These are phyloP conservation scores for Solanum arcanum DNA, from an alignment of 257 asterid genomes.

Conservation along the genomic window DNA sequence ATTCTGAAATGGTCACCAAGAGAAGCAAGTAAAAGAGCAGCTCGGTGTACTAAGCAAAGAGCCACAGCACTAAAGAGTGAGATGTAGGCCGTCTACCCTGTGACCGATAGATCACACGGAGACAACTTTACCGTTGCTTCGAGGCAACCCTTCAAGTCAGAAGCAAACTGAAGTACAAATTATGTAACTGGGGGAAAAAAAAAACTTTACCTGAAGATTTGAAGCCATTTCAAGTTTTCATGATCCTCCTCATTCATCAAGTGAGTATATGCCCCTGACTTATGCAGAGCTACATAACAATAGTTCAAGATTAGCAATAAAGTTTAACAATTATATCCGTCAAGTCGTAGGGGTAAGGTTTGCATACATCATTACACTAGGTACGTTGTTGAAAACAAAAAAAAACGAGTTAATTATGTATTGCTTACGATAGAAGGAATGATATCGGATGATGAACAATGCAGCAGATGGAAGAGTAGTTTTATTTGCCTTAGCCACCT, in stretches of 20 bases:
- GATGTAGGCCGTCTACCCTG: not conserved
- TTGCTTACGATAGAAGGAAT: conserved; percentile 29
- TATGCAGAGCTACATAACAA: conserved; percentile 23
- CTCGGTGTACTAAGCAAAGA: not conserved
- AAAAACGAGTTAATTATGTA: not conserved
- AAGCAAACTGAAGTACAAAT: not conserved
- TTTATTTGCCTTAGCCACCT: conserved; percentile 37
- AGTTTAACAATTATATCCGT: not conserved
- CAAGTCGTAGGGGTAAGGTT: not conserved
- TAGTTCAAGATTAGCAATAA: not conserved
- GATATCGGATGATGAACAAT: conserved; percentile 32
- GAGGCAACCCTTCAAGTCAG: not conserved
- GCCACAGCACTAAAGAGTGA: not conserved
- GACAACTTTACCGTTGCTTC: not conserved
- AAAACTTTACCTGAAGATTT: conserved; percentile 15
- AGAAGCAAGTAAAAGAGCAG: not conserved
- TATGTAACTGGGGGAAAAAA: not conserved
- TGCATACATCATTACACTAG: not conserved
- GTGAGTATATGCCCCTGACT: conserved; percentile 19
- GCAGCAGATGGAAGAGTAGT: conserved; percentile 29
- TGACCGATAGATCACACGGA: not conserved
- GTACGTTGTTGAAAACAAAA: not conserved
- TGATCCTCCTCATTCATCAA: conserved; percentile 33
- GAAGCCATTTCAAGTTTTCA: conserved; percentile 31
- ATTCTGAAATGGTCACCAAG: not conserved